phyloP scores from a whole-genome alignment of 192 early-diverging fungal genomes.

The Rhizophlyctis rosea region DNA sequence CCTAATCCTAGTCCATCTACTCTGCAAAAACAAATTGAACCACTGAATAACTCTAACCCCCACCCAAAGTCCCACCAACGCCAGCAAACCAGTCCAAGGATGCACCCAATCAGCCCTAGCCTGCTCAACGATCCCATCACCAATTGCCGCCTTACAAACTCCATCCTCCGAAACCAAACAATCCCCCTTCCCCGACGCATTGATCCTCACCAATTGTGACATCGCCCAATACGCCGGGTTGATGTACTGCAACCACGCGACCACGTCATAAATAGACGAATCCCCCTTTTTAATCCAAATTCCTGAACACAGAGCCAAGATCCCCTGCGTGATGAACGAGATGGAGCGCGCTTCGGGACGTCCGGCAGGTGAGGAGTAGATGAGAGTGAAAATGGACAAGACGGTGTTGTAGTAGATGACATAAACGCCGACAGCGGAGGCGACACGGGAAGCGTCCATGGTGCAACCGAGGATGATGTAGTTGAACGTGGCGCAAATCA shows the following conservation, averaged over 20 bases:
- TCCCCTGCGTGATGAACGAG: slow-evolving; percentile 32
- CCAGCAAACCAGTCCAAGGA: slow-evolving; percentile 12
- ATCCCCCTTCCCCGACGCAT: slow-evolving; percentile 15
- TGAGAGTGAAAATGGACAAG: slow-evolving; percentile 30
- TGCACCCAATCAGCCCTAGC: slow-evolving; percentile 21
- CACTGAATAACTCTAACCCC: slow-evolving; percentile 19
- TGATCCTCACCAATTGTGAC: slow-evolving; percentile 25
- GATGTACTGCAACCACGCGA: slow-evolving; percentile 33
- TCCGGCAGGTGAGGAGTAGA: slow-evolving; percentile 27
- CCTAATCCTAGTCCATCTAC: too few species aligned
- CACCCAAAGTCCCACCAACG: slow-evolving; percentile 19
- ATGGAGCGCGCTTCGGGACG: slow-evolving; percentile 31
- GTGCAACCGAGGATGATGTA: slow-evolving; percentile 35
- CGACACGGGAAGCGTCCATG: slow-evolving; percentile 18
- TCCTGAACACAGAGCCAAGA: slow-evolving; percentile 27
- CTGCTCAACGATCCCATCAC: slow-evolving; percentile 30
- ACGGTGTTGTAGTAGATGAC: slow-evolving; percentile 38
- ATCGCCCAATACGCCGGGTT: slow-evolving; percentile 39
- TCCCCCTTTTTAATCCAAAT: slow-evolving; percentile 37
- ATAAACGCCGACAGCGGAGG: slow-evolving; percentile 21
- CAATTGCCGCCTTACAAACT: slow-evolving; percentile 22
- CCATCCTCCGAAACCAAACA: slow-evolving; percentile 15
- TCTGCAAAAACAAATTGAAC: too few species aligned
- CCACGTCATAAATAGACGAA: slow-evolving; percentile 19
- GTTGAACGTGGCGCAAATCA: slow-evolving; percentile 14